Conservation (phyloP, 2,329 filamentous ascomycete genomes). For the Apiospora aurea region DNA sequence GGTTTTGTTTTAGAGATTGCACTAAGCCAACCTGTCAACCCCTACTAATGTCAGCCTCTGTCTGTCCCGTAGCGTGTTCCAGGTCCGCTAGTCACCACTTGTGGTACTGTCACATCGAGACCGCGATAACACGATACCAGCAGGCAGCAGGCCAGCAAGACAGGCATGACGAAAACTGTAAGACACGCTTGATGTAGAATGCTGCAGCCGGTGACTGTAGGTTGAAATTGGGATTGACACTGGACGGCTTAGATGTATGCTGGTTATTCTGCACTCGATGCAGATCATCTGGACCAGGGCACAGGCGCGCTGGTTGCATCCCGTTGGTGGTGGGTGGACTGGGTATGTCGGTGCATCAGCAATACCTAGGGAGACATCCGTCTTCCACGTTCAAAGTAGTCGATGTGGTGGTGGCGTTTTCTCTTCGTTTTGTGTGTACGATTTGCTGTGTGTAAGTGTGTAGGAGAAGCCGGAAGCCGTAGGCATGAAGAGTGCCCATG, state of each 20-base stretch:
- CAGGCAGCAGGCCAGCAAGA: neutral
- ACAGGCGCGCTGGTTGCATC: neutral
- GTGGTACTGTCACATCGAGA: neutral
- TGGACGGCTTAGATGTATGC: neutral
- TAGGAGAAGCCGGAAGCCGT: neutral
- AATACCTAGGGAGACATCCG: neutral
- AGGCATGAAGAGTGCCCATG: neutral
- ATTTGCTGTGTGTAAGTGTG: neutral
- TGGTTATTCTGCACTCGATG: neutral
- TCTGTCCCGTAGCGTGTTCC: neutral
- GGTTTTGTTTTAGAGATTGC: neutral
- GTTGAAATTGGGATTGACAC: constrained; percentile 8
- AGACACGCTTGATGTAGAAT: neutral
- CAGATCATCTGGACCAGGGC: neutral
- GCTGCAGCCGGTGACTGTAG: neutral
- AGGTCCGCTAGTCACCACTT: neutral
- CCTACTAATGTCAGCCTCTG: neutral
- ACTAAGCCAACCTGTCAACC: neutral
- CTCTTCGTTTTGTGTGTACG: neutral
- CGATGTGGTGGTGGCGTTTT: neutral
- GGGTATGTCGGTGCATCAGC: neutral
- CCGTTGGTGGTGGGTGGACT: neutral
- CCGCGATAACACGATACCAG: neutral
- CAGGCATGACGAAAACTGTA: neutral
- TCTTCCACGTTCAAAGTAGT: neutral